These are phyloP conservation scores for Annona cherimola DNA, from an alignment of 164 flowering plant genomes.

Conservation along the genomic window DNA sequence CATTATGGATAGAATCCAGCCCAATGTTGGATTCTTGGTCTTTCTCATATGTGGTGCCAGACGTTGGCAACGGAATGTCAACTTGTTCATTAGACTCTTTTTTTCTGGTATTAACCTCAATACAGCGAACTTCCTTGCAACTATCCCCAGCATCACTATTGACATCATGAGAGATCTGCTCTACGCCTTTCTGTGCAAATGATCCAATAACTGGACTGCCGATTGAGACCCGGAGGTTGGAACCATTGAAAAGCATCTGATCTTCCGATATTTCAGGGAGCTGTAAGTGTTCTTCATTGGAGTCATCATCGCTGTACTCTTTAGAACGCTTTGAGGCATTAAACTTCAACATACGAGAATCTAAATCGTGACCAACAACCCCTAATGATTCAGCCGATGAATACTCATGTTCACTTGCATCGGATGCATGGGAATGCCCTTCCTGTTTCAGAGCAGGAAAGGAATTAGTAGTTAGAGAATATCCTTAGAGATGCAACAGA, in stretches of 20 bases:
- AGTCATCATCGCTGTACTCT: conserved; percentile 11
- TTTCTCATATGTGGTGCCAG: conserved; percentile 18
- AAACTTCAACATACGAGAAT: conserved; percentile 22
- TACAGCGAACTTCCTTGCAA: conserved; percentile 68
- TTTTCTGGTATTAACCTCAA: conserved; percentile 31
- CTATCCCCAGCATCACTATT: conserved; percentile 33
- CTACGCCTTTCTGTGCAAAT: conserved; percentile 41
- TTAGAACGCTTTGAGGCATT: conserved; percentile 18
- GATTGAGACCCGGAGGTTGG: conserved; percentile 21
- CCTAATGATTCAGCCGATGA: conserved; percentile 34
- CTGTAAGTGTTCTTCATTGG: conserved; percentile 11
- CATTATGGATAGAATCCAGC: conserved; percentile 17
- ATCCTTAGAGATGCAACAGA: background rate
- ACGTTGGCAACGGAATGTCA: conserved; percentile 13
- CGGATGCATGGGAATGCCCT: conserved; percentile 15
- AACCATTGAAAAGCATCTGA: conserved; percentile 32
- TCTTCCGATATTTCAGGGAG: conserved; percentile 33
- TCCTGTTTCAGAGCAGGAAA: conserved; percentile 21
- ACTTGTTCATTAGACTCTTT: conserved; percentile 21
- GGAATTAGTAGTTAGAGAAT: conserved; percentile 1
- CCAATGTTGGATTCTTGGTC: conserved; percentile 16
- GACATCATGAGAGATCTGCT: conserved; percentile 22
- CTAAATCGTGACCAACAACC: conserved; percentile 19
- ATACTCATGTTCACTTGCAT: conserved; percentile 29
- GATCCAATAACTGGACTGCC: conserved; percentile 34